Base-by-base conservation (phyloP, 1,139 yeast genomes). In the Saccharomycopsis hybrid region DNA sequence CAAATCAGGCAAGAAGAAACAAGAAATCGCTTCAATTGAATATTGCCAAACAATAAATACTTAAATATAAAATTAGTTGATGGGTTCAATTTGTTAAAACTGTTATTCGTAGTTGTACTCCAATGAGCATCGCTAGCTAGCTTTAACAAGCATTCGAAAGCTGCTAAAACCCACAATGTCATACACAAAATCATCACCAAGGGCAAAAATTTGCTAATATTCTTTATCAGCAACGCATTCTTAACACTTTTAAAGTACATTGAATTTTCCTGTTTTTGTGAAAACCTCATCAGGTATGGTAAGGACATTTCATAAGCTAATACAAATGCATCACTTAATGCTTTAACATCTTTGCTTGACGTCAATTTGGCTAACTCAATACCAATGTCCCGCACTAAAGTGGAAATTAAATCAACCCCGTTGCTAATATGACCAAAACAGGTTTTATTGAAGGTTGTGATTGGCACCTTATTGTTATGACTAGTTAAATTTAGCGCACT, bases 331-430 rank as follows among this genome's bases (percentile, higher is more conserved):
- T 67, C 63, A 2, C 78, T 73, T 54, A 76, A 65, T 5, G 39
- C 24, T 36, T 36, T 36, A n/a, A 9, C 13, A 36, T 36, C 39
- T 8, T 9, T 9, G 5, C 5, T 13, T 8, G 43, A 38, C 2
- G 47, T 38, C 8, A 38, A 3, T 5, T 37, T 25, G 32, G 42
- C 43, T 18, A 44, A 36, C 35, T 44, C 45, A n/a, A 5, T 24
- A 0, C 80, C 80, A 24, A 78, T 65, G 61, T 78, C 83, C 51
- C 71, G 65, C 11, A 77, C 65, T 13, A 78, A 61, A 13, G 73
- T 71, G 3, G 76, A 66, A 28, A 74, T 61, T 7, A 77, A 58
- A 59, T 78, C 80, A 47, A 76, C 59, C 0, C 80, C 82, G 52
- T 63, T 44, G 1, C n/a, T 8, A 27, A 45, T 60, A 28, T 67